Evolutionary conservation across 495 filamentous ascomycete species (phyloP), one percentile per base, ranked within the genome.

Genomic region (Trichoderma asperelloides): DNA sequence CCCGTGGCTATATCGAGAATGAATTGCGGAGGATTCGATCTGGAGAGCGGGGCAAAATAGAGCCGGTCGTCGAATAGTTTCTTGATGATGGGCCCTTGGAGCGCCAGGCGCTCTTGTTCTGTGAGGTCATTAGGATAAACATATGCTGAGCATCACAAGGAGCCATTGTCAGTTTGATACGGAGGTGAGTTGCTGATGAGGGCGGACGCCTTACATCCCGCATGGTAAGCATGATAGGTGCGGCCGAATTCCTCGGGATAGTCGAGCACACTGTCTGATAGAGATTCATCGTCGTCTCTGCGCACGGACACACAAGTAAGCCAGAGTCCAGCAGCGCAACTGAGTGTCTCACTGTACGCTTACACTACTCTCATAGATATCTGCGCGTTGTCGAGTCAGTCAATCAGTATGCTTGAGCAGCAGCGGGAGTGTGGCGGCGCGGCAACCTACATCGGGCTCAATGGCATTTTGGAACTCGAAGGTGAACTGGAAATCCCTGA

Each of bases 1-100:
- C 86, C 89, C 0, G 88, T 89, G 41, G 88, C 89, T 39, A 90
- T 79, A 68, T 91, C 89, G 12, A 91, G 78, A 45, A 91, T 88
- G 65, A 85, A 82, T n/a, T 75, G 74, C 0, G 81, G 79, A 67
- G 80, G 69, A 30, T 78, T 78, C 47, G 47, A n/a, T 0, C 87
- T 39, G 7, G 47, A 51, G 11, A 72, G 79, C 2, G 89, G 88
- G 0, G 88, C 82, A 69, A 88, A 80, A 73, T 85, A 86, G 23
- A 87, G 73, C 37, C 77, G 78, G n/a, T 75, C 77, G 69, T 87
- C 78, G 65, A 90, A 83, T 30, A 87, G 70, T 64, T 84, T 82
- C 2, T 88, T 78, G 71, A 82, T 88, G 63, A 88, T 84, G 68
- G 87, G 85, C 70, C 91, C 86, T 71, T 89, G 87, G 68, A 86